Percentiles rank a stretch among this genome's conserved stretches.
Conservation (phyloP, 805 yeast genomes). For the Saccharomycopsis capsularis region DNA sequence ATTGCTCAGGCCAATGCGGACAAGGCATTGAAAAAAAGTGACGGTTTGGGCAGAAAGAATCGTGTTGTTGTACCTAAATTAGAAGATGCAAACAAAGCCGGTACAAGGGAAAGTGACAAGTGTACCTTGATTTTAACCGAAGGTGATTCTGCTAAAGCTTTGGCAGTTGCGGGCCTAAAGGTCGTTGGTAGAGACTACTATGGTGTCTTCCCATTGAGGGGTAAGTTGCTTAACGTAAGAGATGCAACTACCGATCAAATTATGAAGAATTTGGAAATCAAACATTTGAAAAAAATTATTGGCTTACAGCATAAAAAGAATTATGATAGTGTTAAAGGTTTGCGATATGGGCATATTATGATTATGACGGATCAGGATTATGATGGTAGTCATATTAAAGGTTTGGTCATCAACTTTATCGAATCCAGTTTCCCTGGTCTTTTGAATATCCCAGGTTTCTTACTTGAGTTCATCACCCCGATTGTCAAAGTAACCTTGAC, state of each 20-base stretch:
- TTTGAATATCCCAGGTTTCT: slow-evolving; percentile 81
- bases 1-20: slow-evolving; percentile 87
- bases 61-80: slow-evolving; percentile 85
- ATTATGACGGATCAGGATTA: slow-evolving; percentile 99
- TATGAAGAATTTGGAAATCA: slow-evolving; percentile 87
- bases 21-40: slow-evolving; percentile 78
- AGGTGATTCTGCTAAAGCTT: slow-evolving; percentile 91
- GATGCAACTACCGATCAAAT: slow-evolving; percentile 97
- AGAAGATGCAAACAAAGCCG: slow-evolving; percentile 95
- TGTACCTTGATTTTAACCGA: slow-evolving; percentile 93
- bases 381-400: slow-evolving; percentile 97
- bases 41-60: slow-evolving; percentile 69
- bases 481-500: slow-evolving; percentile 83
- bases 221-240: slow-evolving; percentile 90
- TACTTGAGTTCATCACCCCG: slow-evolving; percentile 92
- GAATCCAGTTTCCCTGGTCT: slow-evolving; percentile 94
- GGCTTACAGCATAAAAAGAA: slow-evolving; percentile 90
- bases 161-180: slow-evolving; percentile 89
- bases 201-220: slow-evolving; percentile 93
- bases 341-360: slow-evolving; percentile 95
- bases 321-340: slow-evolving; percentile 62
- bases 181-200: slow-evolving; percentile 93
- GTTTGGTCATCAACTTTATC: slow-evolving; percentile 84
- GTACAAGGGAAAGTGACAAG: slow-evolving; percentile 84
- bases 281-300: slow-evolving; percentile 89